Percentiles rank a stretch among this genome's conserved stretches.
phyloP scores from a whole-genome alignment of 2,329 filamentous ascomycete species.

The Calonectria henricotiae region DNA sequence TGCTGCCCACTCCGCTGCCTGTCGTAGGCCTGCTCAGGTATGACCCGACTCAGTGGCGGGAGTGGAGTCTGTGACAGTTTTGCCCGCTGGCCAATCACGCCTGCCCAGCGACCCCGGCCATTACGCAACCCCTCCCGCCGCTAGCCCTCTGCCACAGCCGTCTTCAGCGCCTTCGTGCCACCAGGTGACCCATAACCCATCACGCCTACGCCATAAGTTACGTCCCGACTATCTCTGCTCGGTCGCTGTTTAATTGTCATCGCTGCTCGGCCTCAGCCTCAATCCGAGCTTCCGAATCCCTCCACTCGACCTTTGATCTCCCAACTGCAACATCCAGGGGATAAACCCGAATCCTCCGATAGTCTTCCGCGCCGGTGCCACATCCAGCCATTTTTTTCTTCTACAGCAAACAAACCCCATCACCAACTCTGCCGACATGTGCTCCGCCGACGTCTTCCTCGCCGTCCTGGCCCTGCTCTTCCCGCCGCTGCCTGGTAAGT shows the following conservation, averaged over 20 bases:
- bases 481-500: constrained; percentile 76
- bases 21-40: constrained; percentile 32
- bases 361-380: neutral
- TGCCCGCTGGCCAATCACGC: constrained; percentile 17
- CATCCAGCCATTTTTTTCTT: neutral
- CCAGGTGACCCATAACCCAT: constrained; percentile 28
- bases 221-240: neutral
- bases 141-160: constrained; percentile 13
- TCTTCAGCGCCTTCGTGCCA: constrained; percentile 14
- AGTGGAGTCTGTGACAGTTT: constrained; percentile 24
- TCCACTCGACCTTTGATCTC: constrained; percentile 13
- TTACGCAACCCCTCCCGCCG: constrained; percentile 36
- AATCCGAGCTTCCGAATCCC: constrained; percentile 30
- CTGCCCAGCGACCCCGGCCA: neutral
- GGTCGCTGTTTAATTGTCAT: constrained; percentile 46
- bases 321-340: constrained; percentile 33
- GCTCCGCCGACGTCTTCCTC: constrained; percentile 75
- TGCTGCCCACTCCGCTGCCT: neutral
- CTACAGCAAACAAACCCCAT: neutral
- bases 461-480: constrained; percentile 77
- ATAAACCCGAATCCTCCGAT: constrained; percentile 31
- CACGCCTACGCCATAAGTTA: neutral
- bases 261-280: constrained; percentile 41
- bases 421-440: constrained; percentile 63
- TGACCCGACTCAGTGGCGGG: constrained; percentile 44